A percentile compares a stretch with the other conserved stretches of the same genome.
Conservation (phyloP, 2,329 filamentous ascomycete species). For the Fusarium sp. region DNA sequence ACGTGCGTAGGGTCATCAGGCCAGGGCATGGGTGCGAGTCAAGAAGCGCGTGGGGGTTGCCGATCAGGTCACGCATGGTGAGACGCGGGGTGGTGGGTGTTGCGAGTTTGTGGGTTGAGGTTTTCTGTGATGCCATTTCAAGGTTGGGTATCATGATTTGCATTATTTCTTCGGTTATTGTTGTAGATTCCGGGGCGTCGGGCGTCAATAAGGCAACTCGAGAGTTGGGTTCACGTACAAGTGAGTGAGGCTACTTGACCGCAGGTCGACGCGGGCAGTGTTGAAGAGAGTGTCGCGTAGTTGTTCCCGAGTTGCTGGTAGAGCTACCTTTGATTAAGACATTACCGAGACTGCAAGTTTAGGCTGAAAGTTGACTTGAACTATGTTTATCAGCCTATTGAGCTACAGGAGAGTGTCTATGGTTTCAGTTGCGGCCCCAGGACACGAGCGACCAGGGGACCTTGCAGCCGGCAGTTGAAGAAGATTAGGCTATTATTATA, state of each 20-base stretch:
- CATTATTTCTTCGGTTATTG: background rate
- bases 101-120: background rate
- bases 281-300: background rate
- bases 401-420: background rate
- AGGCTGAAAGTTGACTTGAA: background rate
- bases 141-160: background rate
- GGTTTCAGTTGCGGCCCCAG: background rate
- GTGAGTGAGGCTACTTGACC: background rate
- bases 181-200: background rate
- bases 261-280: background rate
- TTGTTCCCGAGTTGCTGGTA: background rate
- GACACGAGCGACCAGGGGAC: background rate
- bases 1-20: constrained; percentile 13
- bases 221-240: background rate
- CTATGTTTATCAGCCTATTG: background rate
- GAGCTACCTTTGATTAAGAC: background rate
- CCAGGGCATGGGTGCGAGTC: background rate
- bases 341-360: background rate
- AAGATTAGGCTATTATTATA: background rate
- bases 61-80: constrained; percentile 1
- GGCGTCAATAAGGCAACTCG: background rate
- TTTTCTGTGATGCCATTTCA: constrained; percentile 8
- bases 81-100: background rate
- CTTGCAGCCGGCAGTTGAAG: background rate
- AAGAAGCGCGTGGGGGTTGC: background rate